Conservation (phyloP, 768 basidiomycete species). For the Podaxis mareebaensis region DNA sequence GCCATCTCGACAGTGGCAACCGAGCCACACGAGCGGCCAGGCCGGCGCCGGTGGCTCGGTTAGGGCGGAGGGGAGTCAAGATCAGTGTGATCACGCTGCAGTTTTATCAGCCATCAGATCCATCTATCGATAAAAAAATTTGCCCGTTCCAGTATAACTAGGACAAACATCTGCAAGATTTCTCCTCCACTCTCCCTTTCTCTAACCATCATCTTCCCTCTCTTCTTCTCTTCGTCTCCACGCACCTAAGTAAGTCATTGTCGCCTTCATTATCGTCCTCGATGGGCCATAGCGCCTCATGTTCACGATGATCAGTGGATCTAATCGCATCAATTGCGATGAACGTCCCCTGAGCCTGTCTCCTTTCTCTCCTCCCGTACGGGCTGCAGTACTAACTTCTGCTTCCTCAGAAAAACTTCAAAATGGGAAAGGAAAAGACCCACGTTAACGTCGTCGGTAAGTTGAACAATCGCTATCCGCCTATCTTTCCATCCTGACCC, state of each 20-base stretch:
- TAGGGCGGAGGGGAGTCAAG: constrained; percentile 43
- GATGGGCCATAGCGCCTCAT: constrained; percentile 8
- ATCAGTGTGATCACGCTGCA: constrained; percentile 37
- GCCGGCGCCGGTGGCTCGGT: constrained; percentile 23
- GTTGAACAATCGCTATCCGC: constrained; percentile 35
- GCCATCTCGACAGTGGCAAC: background rate
- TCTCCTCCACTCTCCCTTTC: constrained; percentile 36
- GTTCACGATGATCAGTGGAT: constrained; percentile 28
- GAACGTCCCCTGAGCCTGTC: constrained; percentile 15
- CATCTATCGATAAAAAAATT: constrained; percentile 63
- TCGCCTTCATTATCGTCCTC: constrained; percentile 18
- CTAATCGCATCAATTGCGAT: constrained; percentile 25
- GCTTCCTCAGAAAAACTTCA: constrained; percentile 47
- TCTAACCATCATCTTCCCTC: constrained; percentile 50
- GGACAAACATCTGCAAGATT: constrained; percentile 48
- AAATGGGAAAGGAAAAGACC: constrained; percentile 95
- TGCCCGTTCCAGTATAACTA: constrained; percentile 58
- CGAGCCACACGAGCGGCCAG: constrained; percentile 5
- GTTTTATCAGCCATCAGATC: constrained; percentile 57
- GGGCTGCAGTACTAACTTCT: constrained; percentile 30
- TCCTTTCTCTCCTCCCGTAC: constrained; percentile 24
- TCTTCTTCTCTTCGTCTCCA: constrained; percentile 28
- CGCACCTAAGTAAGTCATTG: constrained; percentile 37
- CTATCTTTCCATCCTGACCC: constrained; percentile 29
- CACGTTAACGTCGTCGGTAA: constrained; percentile 98